Evolutionary conservation across 768 basidiomycete genomes (phyloP).

Genomic region (Lyophyllum decastes): DNA sequence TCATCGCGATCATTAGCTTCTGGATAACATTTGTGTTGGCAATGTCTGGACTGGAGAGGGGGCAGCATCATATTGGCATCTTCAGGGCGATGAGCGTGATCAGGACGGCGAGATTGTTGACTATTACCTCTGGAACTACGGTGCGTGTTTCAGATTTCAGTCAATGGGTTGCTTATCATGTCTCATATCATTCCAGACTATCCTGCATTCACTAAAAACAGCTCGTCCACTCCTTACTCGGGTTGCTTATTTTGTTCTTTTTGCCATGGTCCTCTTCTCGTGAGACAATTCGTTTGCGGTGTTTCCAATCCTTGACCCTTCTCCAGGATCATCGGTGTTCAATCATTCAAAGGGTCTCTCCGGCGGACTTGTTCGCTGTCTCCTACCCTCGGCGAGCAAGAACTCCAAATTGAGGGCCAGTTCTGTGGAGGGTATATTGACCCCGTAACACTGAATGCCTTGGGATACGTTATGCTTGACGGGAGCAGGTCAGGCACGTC

Average conservation of each 20-base stretch:
- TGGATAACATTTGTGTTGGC: slow-evolving; percentile 85
- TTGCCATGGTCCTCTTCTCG: slow-evolving; percentile 89
- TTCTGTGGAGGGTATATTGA: slow-evolving; percentile 85
- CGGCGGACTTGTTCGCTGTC: slow-evolving; percentile 61
- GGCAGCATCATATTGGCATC: slow-evolving; percentile 72
- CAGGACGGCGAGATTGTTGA: slow-evolving; percentile 76
- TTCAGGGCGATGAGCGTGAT: slow-evolving; percentile 90
- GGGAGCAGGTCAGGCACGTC: slow-evolving; percentile 24
- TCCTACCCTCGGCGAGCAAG: slow-evolving; percentile 54
- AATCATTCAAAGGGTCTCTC: slow-evolving; percentile 87
- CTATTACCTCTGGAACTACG: slow-evolving; percentile 90
- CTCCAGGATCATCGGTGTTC: slow-evolving; percentile 85
- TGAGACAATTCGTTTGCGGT: slow-evolving; percentile 33
- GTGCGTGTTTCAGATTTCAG: slow-evolving; percentile 42
- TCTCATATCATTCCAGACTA: slow-evolving; percentile 44
- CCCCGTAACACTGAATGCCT: slow-evolving; percentile 47
- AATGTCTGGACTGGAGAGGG: slow-evolving; percentile 64
- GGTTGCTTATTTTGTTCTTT: slow-evolving; percentile 89
- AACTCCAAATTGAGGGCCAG: slow-evolving; percentile 48
- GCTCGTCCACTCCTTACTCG: slow-evolving; percentile 88
- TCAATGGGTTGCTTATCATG: neutral
- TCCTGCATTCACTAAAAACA: slow-evolving; percentile 89
- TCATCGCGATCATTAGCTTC: slow-evolving; percentile 81
- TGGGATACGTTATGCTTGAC: slow-evolving; percentile 35
- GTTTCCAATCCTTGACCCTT: neutral